Conservation (phyloP, 2,329 filamentous ascomycete species). For the Aspergillus ruber region DNA sequence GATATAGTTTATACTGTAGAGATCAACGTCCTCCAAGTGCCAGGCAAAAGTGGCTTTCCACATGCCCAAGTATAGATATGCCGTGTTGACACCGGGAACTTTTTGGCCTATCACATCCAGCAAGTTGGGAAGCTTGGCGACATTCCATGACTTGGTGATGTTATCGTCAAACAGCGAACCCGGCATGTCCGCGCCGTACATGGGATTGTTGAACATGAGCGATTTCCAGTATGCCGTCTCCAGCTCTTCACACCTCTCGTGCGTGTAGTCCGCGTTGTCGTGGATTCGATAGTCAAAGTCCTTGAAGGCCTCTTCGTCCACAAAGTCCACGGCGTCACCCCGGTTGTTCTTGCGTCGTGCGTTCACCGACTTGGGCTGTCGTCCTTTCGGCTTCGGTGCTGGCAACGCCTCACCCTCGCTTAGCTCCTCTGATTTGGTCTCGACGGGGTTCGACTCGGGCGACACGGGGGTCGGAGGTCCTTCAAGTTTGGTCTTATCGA, state of each 20-base stretch:
- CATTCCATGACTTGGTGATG: slow-evolving; percentile 76
- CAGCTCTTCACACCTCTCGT: slow-evolving; percentile 87
- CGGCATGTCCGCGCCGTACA: slow-evolving; percentile 95
- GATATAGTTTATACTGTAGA: slow-evolving; percentile 99
- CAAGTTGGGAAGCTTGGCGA: slow-evolving; percentile 88
- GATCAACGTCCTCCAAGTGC: slow-evolving; percentile 96
- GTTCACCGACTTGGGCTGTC: slow-evolving; percentile 67
- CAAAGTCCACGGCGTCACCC: slow-evolving; percentile 66
- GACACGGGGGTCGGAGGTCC: slow-evolving; percentile 51
- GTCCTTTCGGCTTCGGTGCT: slow-evolving; percentile 42
- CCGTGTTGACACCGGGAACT: slow-evolving; percentile 94
- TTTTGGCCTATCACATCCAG: slow-evolving; percentile 92
- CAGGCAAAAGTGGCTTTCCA: slow-evolving; percentile 99
- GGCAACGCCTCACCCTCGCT: slow-evolving; percentile 39
- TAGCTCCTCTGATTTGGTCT: slow-evolving; percentile 51
- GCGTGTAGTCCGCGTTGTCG: slow-evolving; percentile 74
- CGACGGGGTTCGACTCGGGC: slow-evolving; percentile 46
- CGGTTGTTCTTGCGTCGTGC: slow-evolving; percentile 81
- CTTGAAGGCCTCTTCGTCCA: slow-evolving; percentile 87
- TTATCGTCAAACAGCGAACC: slow-evolving; percentile 84
- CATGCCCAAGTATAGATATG: slow-evolving; percentile 97
- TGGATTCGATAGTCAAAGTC: slow-evolving; percentile 87
- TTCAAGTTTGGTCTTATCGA: slow-evolving; percentile 35
- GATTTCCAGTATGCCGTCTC: slow-evolving; percentile 97
- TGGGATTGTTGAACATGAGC: slow-evolving; percentile 84